phyloP scores from a whole-genome alignment of 2,329 filamentous ascomycete genomes.

The Cordyceps tenuipes region DNA sequence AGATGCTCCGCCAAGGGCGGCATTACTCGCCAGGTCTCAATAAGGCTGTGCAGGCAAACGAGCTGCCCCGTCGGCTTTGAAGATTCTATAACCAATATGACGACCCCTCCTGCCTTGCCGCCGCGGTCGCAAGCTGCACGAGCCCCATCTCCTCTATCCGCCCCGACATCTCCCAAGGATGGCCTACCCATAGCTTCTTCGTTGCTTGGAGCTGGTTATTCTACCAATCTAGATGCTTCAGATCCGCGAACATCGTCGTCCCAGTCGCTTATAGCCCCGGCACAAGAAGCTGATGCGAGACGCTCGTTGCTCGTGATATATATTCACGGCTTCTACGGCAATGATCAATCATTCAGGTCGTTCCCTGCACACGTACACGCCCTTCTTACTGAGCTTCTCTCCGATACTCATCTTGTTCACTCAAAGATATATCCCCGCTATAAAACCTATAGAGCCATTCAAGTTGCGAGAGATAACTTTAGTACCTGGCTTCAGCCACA shows the following conservation, averaged over 20 bases:
- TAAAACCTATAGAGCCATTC: slow-evolving; percentile 63
- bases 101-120: slow-evolving; percentile 1
- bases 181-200: background rate
- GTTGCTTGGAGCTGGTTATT: background rate
- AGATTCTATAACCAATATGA: background rate
- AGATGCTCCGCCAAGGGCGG: background rate
- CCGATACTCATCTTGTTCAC: slow-evolving; percentile 70
- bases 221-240: slow-evolving; percentile 5
- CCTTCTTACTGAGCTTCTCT: slow-evolving; percentile 56
- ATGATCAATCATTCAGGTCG: slow-evolving; percentile 76
- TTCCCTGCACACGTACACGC: slow-evolving; percentile 85
- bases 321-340: slow-evolving; percentile 86
- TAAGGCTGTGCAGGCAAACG: background rate
- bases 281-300: slow-evolving; percentile 22
- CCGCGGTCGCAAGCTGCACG: background rate
- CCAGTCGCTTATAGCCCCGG: slow-evolving; percentile 31
- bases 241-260: slow-evolving; percentile 44
- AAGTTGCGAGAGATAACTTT: slow-evolving; percentile 72
- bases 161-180: background rate
- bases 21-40: background rate
- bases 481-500: slow-evolving; percentile 75
- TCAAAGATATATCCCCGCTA: slow-evolving; percentile 80
- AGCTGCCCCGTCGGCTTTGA: background rate
- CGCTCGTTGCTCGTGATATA: slow-evolving; percentile 68
- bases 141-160: background rate